Evolutionary conservation across 1,284 basidiomycete genomes (phyloP).

Genomic region (Sanguinoderma infundibulare): DNA sequence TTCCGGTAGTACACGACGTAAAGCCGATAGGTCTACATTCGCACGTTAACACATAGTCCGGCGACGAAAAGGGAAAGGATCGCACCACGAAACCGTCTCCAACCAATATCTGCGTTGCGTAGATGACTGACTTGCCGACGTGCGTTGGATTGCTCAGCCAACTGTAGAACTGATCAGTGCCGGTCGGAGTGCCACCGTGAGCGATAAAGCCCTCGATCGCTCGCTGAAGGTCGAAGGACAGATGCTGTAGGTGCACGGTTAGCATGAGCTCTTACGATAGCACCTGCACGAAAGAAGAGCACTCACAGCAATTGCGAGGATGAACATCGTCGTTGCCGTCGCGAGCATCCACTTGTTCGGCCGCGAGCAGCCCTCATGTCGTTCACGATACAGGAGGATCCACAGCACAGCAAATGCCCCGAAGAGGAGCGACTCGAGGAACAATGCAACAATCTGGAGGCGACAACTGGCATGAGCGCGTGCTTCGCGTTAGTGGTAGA

Average conservation of each 20-base stretch:
- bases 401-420: conserved; percentile 18
- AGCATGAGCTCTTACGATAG: too few species aligned
- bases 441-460: conserved; percentile 10
- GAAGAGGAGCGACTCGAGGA: conserved; percentile 16
- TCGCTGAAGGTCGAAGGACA: conserved; percentile 15
- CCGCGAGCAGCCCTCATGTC: background rate
- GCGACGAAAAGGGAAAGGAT: background rate
- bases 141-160: conserved; percentile 8
- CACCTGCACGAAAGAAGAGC: background rate
- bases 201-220: conserved; percentile 11
- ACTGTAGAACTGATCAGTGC: conserved; percentile 3
- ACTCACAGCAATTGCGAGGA: conserved; percentile 16
- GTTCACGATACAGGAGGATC: conserved; percentile 14
- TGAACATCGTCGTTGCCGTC: conserved; percentile 13
- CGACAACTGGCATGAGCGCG: background rate
- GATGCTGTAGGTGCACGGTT: conserved; percentile 1
- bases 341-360: conserved; percentile 13
- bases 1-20: conserved; percentile 18
- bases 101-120: conserved; percentile 12
- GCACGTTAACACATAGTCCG: background rate
- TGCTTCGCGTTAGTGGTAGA: background rate
- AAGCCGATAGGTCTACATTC: conserved; percentile 5
- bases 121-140: conserved; percentile 10
- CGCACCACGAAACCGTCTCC: conserved; percentile 17
- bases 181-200: conserved; percentile 6